Base-by-base conservation (phyloP, 495 filamentous ascomycete species). In the Trichocladium uniseriatum region DNA sequence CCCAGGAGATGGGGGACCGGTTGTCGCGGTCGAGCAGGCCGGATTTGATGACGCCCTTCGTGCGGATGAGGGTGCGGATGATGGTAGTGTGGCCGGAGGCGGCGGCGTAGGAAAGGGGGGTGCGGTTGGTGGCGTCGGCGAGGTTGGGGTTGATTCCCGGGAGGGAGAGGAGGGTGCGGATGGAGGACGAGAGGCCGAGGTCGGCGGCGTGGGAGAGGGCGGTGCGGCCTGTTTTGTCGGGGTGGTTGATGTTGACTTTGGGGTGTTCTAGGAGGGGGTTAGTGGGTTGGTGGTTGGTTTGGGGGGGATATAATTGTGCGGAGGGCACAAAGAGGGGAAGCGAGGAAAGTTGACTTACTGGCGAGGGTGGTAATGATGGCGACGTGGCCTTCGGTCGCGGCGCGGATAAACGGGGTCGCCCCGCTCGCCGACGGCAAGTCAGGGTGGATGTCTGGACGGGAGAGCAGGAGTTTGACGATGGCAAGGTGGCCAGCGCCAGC, bases 1-100 rank as follows among this genome's bases (percentile, higher is more conserved):
- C 61, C 61, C 61, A 64, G 2, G 61, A 64, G 21, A 55, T 39
- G 7, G 53, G 48, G 45, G 60, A 62, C 10, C 61, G 42, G 0
- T 51, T 48, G 24, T 52, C 34, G 3, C 52, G 47, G 47, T 62
- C 59, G n/a, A 46, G 43, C 19, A 5, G 34, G n/a, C n/a, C n/a
- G 10, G 42, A 50, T 18, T 49, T 42, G 5, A 49, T 43, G 18
- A 57, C 50, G 19, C 51, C 28, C 13, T 37, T 24, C 27, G 47
- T 55, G 7, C 39, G 19, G 6, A 60, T 15, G 15, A 48, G 44
- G 3, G 21, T 19, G 5, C 32, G 6, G 15, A 49, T 35, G 21
- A 45, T 43, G 13, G 21, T 32, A 2, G 49, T 14, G 38, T 48
- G 50, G 6, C 59, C 56, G 28, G 54, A 49, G 35, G 49, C 53